These are phyloP conservation scores for Stephania cephalantha DNA, from an alignment of 164 flowering plant species.

Conservation along the genomic window DNA sequence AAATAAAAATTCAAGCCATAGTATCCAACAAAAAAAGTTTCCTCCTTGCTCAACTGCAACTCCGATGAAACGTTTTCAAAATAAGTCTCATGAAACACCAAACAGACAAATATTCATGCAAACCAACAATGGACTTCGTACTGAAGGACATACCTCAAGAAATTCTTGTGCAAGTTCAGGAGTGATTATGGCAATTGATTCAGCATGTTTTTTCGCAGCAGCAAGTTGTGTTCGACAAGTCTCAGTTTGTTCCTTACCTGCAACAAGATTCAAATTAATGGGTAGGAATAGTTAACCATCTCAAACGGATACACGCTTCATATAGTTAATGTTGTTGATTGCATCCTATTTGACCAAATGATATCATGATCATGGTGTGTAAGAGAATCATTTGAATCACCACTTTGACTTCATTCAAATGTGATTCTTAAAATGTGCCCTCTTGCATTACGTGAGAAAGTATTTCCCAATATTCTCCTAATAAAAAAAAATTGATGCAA, in stretches of 20 bases:
- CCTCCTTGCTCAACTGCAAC: too few species aligned
- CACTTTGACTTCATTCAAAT: too few species aligned
- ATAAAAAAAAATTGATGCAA: too few species aligned
- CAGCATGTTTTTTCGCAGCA: constrained; percentile 67
- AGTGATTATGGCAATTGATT: constrained; percentile 69
- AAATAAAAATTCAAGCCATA: too few species aligned
- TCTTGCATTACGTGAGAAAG: not conserved
- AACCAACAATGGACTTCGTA: not conserved
- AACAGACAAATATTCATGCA: not conserved
- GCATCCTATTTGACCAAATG: too few species aligned
- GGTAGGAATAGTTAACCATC: not conserved
- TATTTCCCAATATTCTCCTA: not conserved
- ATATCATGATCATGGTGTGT: too few species aligned
- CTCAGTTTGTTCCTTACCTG: constrained; percentile 59
- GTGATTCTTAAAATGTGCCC: too few species aligned
- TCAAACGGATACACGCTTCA: too few species aligned
- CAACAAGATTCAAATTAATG: constrained; percentile 10
- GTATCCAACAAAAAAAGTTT: too few species aligned
- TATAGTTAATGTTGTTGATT: too few species aligned
- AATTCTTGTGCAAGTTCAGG: constrained; percentile 65
- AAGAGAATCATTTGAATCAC: too few species aligned
- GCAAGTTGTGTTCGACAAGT: constrained; percentile 31
- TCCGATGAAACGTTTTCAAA: not conserved
- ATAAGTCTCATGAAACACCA: not conserved
- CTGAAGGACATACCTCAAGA: constrained; percentile 49